phyloP scores from a whole-genome alignment of 2,329 filamentous ascomycete genomes.

The Phialophora expanda region DNA sequence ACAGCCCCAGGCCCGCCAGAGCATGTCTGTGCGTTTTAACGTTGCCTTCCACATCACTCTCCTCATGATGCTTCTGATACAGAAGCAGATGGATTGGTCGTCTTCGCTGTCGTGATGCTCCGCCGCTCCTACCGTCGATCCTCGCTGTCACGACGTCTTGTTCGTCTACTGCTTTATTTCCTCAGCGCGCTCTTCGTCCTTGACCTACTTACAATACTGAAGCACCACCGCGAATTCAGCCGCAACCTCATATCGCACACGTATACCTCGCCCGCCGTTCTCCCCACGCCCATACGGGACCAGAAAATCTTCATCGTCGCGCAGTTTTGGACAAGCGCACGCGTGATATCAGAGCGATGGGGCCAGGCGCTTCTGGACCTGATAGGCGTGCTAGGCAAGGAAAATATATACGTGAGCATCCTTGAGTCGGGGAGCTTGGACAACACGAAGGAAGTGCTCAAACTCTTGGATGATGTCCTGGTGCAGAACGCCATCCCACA shows the following conservation, averaged over 20 bases:
- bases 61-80: constrained; percentile 9
- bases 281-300: constrained; percentile 34
- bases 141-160: constrained; percentile 22
- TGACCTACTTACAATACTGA: constrained; percentile 38
- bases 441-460: constrained; percentile 67
- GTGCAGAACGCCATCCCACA: constrained; percentile 54
- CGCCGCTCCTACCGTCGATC: constrained; percentile 35
- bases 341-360: constrained; percentile 67
- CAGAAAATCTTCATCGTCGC: constrained; percentile 67
- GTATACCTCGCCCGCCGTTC: constrained; percentile 31
- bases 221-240: constrained; percentile 36
- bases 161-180: constrained; percentile 26
- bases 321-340: constrained; percentile 71
- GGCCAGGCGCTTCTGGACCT: constrained; percentile 64
- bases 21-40: neutral
- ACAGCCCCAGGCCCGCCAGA: neutral
- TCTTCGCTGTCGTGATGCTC: constrained; percentile 26
- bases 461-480: constrained; percentile 56
- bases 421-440: constrained; percentile 74
- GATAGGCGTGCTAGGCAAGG: constrained; percentile 61
- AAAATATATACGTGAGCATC: constrained; percentile 71
- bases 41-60: neutral
- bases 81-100: constrained; percentile 23
- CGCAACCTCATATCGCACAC: constrained; percentile 33
- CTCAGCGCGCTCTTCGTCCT: constrained; percentile 28